Conservation (phyloP, 768 basidiomycete species). For the Pholiota conissans region DNA sequence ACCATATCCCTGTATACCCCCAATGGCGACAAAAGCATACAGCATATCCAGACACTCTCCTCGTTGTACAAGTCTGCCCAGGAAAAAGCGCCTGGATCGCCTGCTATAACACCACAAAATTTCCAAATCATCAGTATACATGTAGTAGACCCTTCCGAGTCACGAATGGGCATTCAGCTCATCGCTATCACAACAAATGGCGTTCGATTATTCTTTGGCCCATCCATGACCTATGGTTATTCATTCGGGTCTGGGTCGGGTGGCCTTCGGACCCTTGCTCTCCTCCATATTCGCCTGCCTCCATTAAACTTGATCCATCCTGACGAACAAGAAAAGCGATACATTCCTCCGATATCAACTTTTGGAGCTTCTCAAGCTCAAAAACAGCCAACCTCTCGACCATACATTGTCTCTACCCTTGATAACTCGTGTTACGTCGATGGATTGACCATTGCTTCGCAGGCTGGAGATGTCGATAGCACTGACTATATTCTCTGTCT, state of each 20-base stretch:
- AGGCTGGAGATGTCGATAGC: constrained; percentile 72
- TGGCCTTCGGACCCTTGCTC: constrained; percentile 50
- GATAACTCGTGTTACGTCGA: constrained; percentile 66
- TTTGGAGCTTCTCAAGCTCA: constrained; percentile 50
- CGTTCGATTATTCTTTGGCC: constrained; percentile 81
- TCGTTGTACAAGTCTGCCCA: constrained; percentile 75
- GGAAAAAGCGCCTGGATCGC: constrained; percentile 79
- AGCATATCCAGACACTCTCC: constrained; percentile 73
- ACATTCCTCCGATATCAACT: constrained; percentile 43
- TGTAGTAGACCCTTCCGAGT: constrained; percentile 64
- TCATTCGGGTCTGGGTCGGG: constrained; percentile 38
- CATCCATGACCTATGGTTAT: constrained; percentile 51
- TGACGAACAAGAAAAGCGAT: constrained; percentile 59
- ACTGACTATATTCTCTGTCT: constrained; percentile 75
- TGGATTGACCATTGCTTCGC: constrained; percentile 70
- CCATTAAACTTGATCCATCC: constrained; percentile 77
- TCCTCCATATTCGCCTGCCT: constrained; percentile 79
- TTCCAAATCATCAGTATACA: constrained; percentile 76
- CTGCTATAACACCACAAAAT: constrained; percentile 64
- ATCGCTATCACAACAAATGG: constrained; percentile 83
- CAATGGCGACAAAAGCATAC: constrained; percentile 61
- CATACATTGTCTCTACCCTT: constrained; percentile 58
- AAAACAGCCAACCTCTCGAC: constrained; percentile 47
- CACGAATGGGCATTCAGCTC: constrained; percentile 70
- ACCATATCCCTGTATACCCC: constrained; percentile 69